Evolutionary conservation across 1,284 basidiomycete genomes (phyloP).

Genomic region (Ceratobasidium sp.): DNA sequence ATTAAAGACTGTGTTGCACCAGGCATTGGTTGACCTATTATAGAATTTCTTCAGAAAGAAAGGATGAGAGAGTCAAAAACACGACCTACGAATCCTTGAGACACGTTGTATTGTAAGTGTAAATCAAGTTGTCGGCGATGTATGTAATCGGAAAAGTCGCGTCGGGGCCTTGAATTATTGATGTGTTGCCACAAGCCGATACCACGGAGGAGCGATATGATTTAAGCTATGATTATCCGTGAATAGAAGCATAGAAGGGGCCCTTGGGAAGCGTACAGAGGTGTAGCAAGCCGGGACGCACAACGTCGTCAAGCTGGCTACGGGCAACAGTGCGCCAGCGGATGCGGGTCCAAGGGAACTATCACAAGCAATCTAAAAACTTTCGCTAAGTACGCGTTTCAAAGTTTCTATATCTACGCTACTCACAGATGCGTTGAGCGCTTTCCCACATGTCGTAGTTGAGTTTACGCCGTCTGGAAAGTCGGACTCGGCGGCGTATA

Average conservation of each 20-base stretch:
- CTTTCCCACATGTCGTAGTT: slow-evolving; percentile 9
- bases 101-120: slow-evolving; percentile 16
- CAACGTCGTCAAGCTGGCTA: neutral
- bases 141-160: slow-evolving; percentile 24
- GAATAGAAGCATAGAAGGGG: neutral
- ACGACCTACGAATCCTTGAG: slow-evolving; percentile 9
- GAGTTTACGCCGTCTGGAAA: slow-evolving; percentile 7
- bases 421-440: neutral
- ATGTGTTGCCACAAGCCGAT: slow-evolving; percentile 12
- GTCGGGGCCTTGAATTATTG: slow-evolving; percentile 11
- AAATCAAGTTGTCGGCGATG: slow-evolving; percentile 15
- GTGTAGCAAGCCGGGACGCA: slow-evolving; percentile 4
- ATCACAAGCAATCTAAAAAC: slow-evolving; percentile 11
- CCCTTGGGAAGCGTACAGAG: neutral
- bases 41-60: neutral
- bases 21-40: neutral
- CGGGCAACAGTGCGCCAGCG: neutral
- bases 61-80: too few relatives aligned
- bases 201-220: slow-evolving; percentile 9
- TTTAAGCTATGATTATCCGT: slow-evolving; percentile 1
- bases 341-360: neutral
- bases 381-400: too few relatives aligned
- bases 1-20: slow-evolving; percentile 4
- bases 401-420: too few relatives aligned
- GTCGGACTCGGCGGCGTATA: neutral